Evolutionary conservation across 495 filamentous ascomycete genomes (phyloP).

Genomic region (Penicillium malachiteum): DNA sequence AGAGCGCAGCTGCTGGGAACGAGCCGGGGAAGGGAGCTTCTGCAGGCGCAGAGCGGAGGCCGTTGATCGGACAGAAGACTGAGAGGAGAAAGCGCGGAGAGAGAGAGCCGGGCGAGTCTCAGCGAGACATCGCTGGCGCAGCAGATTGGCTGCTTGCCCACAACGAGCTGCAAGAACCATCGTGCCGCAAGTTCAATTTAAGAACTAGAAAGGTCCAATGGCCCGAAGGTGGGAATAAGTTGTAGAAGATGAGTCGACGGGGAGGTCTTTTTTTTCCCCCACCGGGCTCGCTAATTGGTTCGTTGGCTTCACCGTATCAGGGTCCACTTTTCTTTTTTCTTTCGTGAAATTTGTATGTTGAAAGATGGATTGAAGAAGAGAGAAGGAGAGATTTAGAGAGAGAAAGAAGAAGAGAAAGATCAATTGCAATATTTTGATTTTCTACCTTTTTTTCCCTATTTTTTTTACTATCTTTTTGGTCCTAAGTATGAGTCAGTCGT

Average conservation of each 20-base stretch:
- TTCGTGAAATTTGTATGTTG: constrained; percentile 1
- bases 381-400: constrained; percentile 7
- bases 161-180: constrained; percentile 54
- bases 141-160: constrained; percentile 46
- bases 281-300: constrained; percentile 26
- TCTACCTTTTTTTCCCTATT: neutral
- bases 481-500: constrained; percentile 20
- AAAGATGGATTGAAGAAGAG: constrained; percentile 3
- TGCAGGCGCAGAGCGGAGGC: constrained; percentile 40
- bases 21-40: constrained; percentile 37
- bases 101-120: constrained; percentile 42
- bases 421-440: neutral
- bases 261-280: constrained; percentile 31
- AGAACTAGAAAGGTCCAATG: constrained; percentile 23
- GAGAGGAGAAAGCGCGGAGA: constrained; percentile 43
- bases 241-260: constrained; percentile 25
- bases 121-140: constrained; percentile 47
- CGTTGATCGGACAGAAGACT: constrained; percentile 34
- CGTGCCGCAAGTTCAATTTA: constrained; percentile 29
- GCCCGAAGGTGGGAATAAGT: constrained; percentile 20
- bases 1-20: constrained; percentile 45
- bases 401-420: neutral
- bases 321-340: constrained; percentile 25
- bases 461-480: constrained; percentile 14
- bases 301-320: constrained; percentile 24